Percentiles rank a stretch among this genome's conserved stretches.
Conservation (phyloP, 257 asterid species). For the Euphrasia confusa region DNA sequence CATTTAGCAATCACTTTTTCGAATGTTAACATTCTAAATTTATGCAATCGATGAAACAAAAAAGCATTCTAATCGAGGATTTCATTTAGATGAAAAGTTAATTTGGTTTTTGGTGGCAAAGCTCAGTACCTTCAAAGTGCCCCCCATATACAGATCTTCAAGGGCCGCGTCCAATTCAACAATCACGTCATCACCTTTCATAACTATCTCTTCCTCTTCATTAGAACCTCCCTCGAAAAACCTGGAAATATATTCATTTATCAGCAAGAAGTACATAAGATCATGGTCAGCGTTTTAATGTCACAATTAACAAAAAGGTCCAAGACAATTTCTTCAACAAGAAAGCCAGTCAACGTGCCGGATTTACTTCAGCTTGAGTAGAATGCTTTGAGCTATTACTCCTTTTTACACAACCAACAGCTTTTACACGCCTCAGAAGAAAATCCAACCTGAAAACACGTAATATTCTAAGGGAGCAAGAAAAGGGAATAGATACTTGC, state of each 20-base stretch:
- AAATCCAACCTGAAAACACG: no score
- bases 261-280: constrained; percentile 24
- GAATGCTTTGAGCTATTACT: no score
- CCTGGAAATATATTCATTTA: constrained; percentile 31
- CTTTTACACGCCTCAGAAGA: no score
- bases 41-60: neutral
- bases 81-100: neutral
- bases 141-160: constrained; percentile 98
- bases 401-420: no score
- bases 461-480: no score
- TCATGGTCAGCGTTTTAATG: neutral
- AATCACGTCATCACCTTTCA: constrained; percentile 88
- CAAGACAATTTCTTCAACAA: neutral
- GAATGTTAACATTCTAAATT: no score
- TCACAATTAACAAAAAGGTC: constrained; percentile 19
- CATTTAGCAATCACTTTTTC: neutral
- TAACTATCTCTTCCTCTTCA: constrained; percentile 93
- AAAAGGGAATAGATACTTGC: no score
- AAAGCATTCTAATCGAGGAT: neutral
- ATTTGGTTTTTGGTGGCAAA: neutral
- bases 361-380: constrained; percentile 22
- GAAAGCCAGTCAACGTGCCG: constrained; percentile 9
- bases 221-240: constrained; percentile 85
- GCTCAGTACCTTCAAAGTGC: constrained; percentile 72
- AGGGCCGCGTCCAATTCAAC: constrained; percentile 90